Evolutionary conservation across 768 basidiomycete genomes (phyloP).

Genomic region (Panaeolus papilionaceus): DNA sequence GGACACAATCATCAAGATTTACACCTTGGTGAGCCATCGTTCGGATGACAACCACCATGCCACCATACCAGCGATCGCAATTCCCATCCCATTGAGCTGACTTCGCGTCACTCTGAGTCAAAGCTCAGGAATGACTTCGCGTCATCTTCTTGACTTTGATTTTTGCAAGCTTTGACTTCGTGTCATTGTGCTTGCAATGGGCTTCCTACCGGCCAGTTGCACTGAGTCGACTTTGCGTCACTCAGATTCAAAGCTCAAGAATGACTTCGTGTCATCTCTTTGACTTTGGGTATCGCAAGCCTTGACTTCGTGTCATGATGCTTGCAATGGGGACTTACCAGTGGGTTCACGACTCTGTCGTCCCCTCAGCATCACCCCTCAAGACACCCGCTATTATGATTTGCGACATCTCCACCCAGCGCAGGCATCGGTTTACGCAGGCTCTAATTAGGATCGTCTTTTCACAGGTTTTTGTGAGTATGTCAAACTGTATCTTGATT

Average conservation of each 20-base stretch:
- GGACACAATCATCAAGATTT: too few relatives aligned
- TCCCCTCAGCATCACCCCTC: neutral
- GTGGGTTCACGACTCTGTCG: neutral
- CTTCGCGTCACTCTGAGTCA: neutral
- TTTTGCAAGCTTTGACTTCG: neutral
- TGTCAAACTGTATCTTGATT: neutral
- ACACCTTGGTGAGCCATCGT: neutral
- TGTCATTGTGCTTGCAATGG: neutral
- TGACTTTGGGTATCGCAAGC: neutral
- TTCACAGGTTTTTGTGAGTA: neutral
- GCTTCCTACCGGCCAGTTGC: neutral
- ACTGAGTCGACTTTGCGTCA: neutral
- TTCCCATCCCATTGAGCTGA: neutral
- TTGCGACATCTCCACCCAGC: too few relatives aligned
- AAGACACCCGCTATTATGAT: too few relatives aligned
- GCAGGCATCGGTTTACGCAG: too few relatives aligned
- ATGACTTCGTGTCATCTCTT: neutral
- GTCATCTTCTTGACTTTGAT: neutral
- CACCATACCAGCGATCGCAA: neutral
- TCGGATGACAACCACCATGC: too few relatives aligned
- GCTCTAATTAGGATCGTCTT: neutral
- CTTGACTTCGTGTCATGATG: neutral
- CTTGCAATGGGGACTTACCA: neutral
- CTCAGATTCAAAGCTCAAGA: neutral
- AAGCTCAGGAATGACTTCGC: neutral